Evolutionary conservation across 1,139 yeast species (phyloP).

Genomic region (Kodamaea alishanica): DNA sequence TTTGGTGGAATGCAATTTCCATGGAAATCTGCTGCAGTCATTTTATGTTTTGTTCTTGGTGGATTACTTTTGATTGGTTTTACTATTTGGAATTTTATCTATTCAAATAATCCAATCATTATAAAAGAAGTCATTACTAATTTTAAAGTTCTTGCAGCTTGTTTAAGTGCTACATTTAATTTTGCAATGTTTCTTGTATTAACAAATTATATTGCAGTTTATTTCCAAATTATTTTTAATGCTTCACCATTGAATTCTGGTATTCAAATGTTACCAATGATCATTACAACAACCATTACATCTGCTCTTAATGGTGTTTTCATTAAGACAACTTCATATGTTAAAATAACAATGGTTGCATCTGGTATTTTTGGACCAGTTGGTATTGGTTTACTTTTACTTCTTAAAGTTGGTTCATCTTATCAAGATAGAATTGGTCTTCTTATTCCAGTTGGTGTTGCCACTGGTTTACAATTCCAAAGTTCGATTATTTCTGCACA

Average conservation of each 20-base stretch:
- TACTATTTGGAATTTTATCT: conserved; percentile 45
- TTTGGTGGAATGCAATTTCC: conserved; percentile 47
- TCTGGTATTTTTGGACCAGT: conserved; percentile 44
- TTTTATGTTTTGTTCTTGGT: conserved; percentile 54
- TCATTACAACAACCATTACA: conserved; percentile 49
- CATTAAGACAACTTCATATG: conserved; percentile 43
- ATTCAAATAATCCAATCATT: conserved; percentile 45
- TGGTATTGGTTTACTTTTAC: conserved; percentile 50
- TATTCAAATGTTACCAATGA: conserved; percentile 51
- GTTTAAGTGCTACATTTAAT: conserved; percentile 33
- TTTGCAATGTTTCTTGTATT: conserved; percentile 45
- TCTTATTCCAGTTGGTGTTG: conserved; percentile 51
- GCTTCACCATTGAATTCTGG: conserved; percentile 57
- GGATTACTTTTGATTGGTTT: conserved; percentile 41
- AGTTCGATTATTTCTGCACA: conserved; percentile 51
- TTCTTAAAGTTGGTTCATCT: conserved; percentile 37
- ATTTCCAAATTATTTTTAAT: conserved; percentile 51
- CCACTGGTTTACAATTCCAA: conserved; percentile 55
- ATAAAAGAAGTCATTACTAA: conserved; percentile 38
- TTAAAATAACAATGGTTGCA: conserved; percentile 45
- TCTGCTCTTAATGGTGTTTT: conserved; percentile 46
- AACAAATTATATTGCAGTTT: conserved; percentile 47
- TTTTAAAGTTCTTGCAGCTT: conserved; percentile 38
- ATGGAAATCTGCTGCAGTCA: conserved; percentile 57
- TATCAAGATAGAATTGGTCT: conserved; percentile 47